phyloP scores from a whole-genome alignment of 192 early-diverging fungal species.

The Podila verticillata region DNA sequence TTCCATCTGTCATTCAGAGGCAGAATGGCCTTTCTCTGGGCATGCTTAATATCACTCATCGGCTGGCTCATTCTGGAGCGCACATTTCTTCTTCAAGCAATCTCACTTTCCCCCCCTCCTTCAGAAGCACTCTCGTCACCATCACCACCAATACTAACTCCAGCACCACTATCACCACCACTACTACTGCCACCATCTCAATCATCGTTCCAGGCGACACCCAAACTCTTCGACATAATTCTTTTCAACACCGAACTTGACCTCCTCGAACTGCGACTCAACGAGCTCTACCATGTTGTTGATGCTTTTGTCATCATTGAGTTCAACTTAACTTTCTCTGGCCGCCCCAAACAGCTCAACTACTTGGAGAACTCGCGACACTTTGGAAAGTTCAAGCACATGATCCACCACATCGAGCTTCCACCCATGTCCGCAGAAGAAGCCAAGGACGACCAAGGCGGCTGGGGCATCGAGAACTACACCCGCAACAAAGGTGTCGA shows the following conservation, averaged over 20 bases:
- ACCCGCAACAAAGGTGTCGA: slow-evolving; percentile 5
- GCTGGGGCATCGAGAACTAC: not conserved
- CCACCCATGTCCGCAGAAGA: not conserved
- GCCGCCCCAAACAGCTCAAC: not conserved
- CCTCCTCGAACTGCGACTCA: slow-evolving; percentile 6
- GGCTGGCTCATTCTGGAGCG: not conserved
- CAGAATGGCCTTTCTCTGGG: not conserved
- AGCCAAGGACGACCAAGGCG: not conserved
- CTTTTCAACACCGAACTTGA: slow-evolving; percentile 12
- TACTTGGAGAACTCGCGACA: not conserved
- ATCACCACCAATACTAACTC: too few species aligned
- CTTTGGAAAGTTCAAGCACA: slow-evolving; percentile 1
- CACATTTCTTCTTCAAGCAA: not conserved
- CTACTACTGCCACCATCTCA: too few species aligned
- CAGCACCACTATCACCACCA: too few species aligned
- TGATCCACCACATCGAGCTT: slow-evolving; percentile 12
- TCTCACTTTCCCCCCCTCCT: too few species aligned
- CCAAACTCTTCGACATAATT: slow-evolving; percentile 4
- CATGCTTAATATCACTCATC: not conserved
- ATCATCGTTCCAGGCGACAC: too few species aligned
- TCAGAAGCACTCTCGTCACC: too few species aligned
- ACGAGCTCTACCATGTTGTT: slow-evolving; percentile 3
- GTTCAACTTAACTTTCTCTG: slow-evolving; percentile 2
- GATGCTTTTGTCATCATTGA: slow-evolving; percentile 17
- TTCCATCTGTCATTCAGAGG: not conserved